Percentiles rank a stretch among this genome's conserved stretches.
phyloP scores from a whole-genome alignment of 208 protist genomes.

The Wallacemonas collosoma region DNA sequence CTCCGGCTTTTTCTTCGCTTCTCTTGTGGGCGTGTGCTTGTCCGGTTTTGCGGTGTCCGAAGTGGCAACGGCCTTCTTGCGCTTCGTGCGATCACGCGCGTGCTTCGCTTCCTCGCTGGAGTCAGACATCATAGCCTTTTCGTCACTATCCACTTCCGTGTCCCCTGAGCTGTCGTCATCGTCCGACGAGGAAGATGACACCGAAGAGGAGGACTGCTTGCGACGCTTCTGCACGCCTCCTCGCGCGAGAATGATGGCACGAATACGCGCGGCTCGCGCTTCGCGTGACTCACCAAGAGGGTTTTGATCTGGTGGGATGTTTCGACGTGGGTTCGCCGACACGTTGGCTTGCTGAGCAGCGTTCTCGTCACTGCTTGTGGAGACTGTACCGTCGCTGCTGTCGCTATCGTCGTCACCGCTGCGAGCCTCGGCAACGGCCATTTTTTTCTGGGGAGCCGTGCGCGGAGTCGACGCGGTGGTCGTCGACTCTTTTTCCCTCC shows the following conservation, averaged over 20 bases:
- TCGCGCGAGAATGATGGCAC: conserved; percentile 11
- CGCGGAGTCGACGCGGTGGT: neutral
- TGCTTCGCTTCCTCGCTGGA: neutral
- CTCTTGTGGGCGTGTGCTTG: conserved; percentile 1
- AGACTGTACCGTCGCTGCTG: conserved; percentile 6
- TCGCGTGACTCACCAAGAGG: neutral
- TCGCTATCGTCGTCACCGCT: conserved; percentile 1
- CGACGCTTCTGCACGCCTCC: conserved; percentile 9
- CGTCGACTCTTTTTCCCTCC: neutral
- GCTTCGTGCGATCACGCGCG: conserved; percentile 7
- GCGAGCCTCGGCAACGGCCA: neutral
- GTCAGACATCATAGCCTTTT: conserved; percentile 11
- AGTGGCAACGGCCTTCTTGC: conserved; percentile 3
- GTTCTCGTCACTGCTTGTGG: conserved; percentile 5
- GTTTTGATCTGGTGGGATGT: neutral
- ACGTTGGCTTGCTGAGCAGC: neutral
- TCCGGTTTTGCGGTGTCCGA: neutral
- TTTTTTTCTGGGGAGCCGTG: neutral
- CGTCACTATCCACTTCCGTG: conserved; percentile 23
- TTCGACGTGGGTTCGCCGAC: neutral
- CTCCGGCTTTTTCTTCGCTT: conserved; percentile 13
- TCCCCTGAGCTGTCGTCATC: conserved; percentile 6
- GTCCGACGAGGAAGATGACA: neutral
- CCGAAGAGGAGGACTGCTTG: conserved; percentile 9
- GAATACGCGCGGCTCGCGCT: conserved; percentile 7